phyloP scores from a whole-genome alignment of 176 grass and related monocot species.

The Oryza glaberrima region DNA sequence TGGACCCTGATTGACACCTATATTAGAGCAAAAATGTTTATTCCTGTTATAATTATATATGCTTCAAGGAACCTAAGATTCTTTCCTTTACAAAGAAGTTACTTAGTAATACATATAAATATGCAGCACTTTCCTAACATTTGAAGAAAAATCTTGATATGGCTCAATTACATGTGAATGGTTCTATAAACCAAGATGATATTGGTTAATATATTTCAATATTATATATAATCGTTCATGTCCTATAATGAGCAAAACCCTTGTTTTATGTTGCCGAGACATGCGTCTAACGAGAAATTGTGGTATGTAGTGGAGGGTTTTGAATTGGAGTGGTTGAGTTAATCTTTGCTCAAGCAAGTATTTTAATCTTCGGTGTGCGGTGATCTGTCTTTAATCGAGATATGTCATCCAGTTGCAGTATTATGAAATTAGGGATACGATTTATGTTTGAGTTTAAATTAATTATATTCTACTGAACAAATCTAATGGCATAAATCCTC shows the following conservation, averaged over 20 bases:
- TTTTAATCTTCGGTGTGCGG: too few relatives aligned
- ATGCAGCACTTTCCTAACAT: neutral
- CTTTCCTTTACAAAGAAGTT: neutral
- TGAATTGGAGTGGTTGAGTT: too few relatives aligned
- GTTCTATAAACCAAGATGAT: neutral
- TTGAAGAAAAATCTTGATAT: conserved; percentile 16
- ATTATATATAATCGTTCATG: neutral
- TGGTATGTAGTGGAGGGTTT: too few relatives aligned
- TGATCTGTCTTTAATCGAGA: neutral
- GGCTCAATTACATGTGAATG: conserved; percentile 22
- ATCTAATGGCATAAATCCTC: neutral
- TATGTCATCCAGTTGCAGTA: conserved; percentile 20
- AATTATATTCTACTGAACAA: neutral
- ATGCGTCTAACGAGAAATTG: too few relatives aligned
- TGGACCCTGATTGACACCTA: conserved; percentile 70
- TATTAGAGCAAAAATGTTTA: conserved; percentile 1
- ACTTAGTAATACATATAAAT: conserved; percentile 9
- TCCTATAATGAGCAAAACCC: too few relatives aligned
- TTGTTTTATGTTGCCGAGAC: too few relatives aligned
- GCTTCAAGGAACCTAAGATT: neutral
- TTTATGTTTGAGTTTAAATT: conserved; percentile 11
- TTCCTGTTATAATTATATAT: neutral
- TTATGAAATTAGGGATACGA: neutral
- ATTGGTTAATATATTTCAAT: conserved; percentile 16
- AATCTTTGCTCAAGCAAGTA: too few relatives aligned